Evolutionary conservation across 2,329 filamentous ascomycete genomes (phyloP).

Genomic region (Rachicladosporium sp.): DNA sequence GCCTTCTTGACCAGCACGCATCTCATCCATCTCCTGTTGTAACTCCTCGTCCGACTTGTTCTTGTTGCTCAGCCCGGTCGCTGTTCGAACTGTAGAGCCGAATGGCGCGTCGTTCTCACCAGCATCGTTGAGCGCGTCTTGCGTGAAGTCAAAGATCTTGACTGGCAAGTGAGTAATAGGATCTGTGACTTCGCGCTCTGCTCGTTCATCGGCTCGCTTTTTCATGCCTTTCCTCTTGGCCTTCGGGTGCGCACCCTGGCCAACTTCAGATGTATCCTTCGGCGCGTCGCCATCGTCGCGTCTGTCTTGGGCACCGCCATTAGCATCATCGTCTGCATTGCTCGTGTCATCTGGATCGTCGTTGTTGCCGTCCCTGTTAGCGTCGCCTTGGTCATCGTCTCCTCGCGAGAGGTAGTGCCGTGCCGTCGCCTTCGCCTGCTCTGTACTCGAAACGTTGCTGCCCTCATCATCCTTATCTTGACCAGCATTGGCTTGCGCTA

Average conservation of each 20-base stretch:
- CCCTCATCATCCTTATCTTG: slow-evolving; percentile 17
- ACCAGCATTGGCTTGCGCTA: slow-evolving; percentile 22
- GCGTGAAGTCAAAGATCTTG: slow-evolving; percentile 55
- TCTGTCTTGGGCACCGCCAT: slow-evolving; percentile 3
- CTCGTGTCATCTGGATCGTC: slow-evolving; percentile 5
- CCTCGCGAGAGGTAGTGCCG: slow-evolving; percentile 13
- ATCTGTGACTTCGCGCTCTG: slow-evolving; percentile 53
- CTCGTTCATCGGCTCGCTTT: slow-evolving; percentile 34
- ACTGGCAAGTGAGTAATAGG: slow-evolving; percentile 61
- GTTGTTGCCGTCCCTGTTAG: slow-evolving; percentile 2
- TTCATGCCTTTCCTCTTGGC: slow-evolving; percentile 39
- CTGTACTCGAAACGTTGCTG: slow-evolving; percentile 18
- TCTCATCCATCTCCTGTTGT: slow-evolving; percentile 29
- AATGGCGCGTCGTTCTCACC: slow-evolving; percentile 33
- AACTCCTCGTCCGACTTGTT: slow-evolving; percentile 34
- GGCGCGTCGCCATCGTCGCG: slow-evolving; percentile 13
- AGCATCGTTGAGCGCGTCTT: slow-evolving; percentile 43
- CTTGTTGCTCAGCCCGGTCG: slow-evolving; percentile 33
- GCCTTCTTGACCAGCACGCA: slow-evolving; percentile 30
- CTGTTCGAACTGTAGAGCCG: slow-evolving; percentile 28
- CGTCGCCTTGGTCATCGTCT: slow-evolving; percentile 7
- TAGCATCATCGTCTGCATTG: slow-evolving; percentile 8
- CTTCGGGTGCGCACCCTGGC: slow-evolving; percentile 29
- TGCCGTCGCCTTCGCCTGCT: slow-evolving; percentile 22
- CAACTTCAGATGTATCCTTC: slow-evolving; percentile 34